These are phyloP conservation scores for Filobasidium wieringae DNA, from an alignment of 768 basidiomycete genomes.

Conservation along the genomic window DNA sequence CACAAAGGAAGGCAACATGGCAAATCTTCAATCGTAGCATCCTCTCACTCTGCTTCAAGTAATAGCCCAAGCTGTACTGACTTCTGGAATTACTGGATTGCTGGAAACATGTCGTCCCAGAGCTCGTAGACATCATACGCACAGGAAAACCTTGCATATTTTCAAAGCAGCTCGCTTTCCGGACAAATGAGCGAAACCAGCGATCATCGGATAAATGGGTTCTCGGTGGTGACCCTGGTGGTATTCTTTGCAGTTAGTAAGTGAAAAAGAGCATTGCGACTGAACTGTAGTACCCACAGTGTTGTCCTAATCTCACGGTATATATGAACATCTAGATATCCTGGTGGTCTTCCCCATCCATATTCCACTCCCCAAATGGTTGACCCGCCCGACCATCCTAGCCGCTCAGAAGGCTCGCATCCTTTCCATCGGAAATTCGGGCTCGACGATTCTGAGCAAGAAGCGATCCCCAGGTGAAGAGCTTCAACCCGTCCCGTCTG, in stretches of 20 bases:
- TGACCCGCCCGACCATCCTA: background rate
- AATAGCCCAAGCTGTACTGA: too few relatives aligned
- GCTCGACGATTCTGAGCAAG: background rate
- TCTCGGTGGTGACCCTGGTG: conserved; percentile 38
- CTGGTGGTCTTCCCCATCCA: conserved; percentile 39
- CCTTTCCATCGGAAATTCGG: background rate
- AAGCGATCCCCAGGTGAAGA: background rate
- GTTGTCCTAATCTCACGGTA: background rate
- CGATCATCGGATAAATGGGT: conserved; percentile 11
- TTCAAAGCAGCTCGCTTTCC: too few relatives aligned
- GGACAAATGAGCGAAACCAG: too few relatives aligned
- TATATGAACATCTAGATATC: conserved; percentile 1
- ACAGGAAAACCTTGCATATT: too few relatives aligned
- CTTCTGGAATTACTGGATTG: too few relatives aligned
- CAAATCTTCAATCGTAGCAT: too few relatives aligned
- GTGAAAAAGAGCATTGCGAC: background rate
- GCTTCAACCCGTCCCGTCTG: background rate
- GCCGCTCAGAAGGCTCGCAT: conserved; percentile 11
- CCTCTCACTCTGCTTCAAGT: too few relatives aligned
- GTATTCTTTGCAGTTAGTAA: conserved; percentile 40
- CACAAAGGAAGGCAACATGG: too few relatives aligned
- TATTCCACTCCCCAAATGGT: conserved; percentile 24
- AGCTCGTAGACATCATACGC: too few relatives aligned
- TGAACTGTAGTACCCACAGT: background rate
- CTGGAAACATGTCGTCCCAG: too few relatives aligned